A percentile compares a stretch with the other conserved stretches of the same genome.
Evolutionary conservation across 148 eudicot species (phyloP).

Genomic region (Chenopodium album): DNA sequence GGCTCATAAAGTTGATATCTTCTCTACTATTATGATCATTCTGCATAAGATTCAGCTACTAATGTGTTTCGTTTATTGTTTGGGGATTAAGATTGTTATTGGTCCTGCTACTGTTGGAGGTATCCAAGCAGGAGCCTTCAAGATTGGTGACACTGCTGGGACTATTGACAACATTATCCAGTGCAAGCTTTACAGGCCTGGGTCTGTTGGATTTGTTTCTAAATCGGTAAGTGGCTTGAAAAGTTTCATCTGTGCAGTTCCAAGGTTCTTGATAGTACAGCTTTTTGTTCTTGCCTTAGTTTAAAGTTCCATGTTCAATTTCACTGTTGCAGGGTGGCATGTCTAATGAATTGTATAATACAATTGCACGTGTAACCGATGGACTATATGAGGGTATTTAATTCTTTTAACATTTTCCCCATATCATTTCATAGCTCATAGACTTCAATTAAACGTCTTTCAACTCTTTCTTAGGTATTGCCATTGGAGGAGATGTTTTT

Average conservation of each 20-base stretch:
- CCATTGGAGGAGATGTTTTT: constrained; percentile 98
- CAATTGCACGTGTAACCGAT: constrained; percentile 95
- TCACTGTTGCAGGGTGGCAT: constrained; percentile 80
- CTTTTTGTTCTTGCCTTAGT: neutral
- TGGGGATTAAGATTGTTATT: constrained; percentile 66
- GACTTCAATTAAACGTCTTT: constrained; percentile 1
- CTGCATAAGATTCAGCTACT: neutral
- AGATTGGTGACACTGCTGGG: constrained; percentile 98
- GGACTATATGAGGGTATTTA: constrained; percentile 91
- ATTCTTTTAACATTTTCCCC: neutral
- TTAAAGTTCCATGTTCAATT: neutral
- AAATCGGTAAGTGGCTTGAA: constrained; percentile 71
- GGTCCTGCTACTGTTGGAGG: constrained; percentile 99
- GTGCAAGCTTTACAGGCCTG: constrained; percentile 94
- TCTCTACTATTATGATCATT: neutral
- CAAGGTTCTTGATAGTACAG: neutral
- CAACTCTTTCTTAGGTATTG: constrained; percentile 58
- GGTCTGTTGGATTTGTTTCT: constrained; percentile 98
- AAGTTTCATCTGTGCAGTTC: neutral
- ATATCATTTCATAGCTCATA: neutral
- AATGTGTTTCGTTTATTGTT: constrained; percentile 2
- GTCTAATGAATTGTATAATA: constrained; percentile 91
- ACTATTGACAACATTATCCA: constrained; percentile 89
- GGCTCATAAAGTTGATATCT: neutral
- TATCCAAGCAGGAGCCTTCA: constrained; percentile 97